Conservation (phyloP, 306 rosid species). For the Mucuna pruriens region DNA sequence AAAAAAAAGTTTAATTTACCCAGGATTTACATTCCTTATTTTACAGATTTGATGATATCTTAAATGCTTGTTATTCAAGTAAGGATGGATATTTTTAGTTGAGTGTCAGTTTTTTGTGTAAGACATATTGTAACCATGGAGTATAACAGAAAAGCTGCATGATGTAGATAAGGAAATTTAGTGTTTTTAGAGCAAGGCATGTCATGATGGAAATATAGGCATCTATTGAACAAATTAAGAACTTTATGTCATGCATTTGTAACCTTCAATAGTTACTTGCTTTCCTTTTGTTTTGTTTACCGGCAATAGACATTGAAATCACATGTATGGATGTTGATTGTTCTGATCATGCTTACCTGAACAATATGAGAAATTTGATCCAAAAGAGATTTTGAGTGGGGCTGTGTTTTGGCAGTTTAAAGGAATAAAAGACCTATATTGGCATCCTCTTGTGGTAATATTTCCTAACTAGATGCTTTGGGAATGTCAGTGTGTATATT, state of each 20-base stretch:
- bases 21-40: not conserved
- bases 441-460: not conserved
- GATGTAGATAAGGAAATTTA: not conserved
- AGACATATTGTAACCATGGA: not conserved
- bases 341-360: constrained; percentile 17
- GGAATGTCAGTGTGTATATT: not conserved
- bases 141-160: constrained; percentile 19
- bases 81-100: not conserved
- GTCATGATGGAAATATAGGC: not conserved
- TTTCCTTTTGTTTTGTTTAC: constrained; percentile 17
- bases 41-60: not conserved
- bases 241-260: not conserved
- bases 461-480: not conserved
- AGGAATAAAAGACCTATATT: not conserved
- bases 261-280: not conserved
- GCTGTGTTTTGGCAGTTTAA: not conserved
- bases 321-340: constrained; percentile 1
- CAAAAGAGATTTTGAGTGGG: not conserved
- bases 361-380: not conserved
- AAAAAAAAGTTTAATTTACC: not conserved
- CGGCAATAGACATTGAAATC: not conserved
- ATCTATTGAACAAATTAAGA: not conserved
- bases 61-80: not conserved
- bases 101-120: constrained; percentile 11
- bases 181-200: not conserved